Percentiles rank a stretch among this genome's conserved stretches.
These are phyloP conservation scores for Candida endomychidarum DNA, from an alignment of 805 yeast species.

Conservation along the genomic window DNA sequence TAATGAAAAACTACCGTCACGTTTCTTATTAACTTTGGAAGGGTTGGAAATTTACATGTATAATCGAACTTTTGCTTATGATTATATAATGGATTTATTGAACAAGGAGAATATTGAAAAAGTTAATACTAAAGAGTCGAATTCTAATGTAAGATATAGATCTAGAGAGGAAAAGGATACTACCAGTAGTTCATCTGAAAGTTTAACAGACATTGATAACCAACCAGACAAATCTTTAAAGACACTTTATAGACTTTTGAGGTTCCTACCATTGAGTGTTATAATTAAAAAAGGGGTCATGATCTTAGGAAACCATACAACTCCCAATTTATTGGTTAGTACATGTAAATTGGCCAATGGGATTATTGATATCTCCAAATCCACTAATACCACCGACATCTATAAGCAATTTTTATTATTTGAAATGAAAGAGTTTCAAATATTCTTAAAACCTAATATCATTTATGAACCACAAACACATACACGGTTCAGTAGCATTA, in stretches of 20 bases:
- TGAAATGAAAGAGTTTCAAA: constrained; percentile 51
- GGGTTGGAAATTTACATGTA: constrained; percentile 85
- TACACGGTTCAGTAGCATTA: constrained; percentile 2
- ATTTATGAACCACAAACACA: constrained; percentile 43
- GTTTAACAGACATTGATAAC: neutral
- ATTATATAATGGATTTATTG: constrained; percentile 50
- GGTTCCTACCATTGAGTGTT: constrained; percentile 61
- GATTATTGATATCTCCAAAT: constrained; percentile 51
- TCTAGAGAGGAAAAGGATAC: constrained; percentile 3
- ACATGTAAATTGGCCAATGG: constrained; percentile 60
- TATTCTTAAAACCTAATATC: constrained; percentile 69
- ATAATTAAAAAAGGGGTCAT: constrained; percentile 65
- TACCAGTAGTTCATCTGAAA: constrained; percentile 1
- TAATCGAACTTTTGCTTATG: constrained; percentile 78
- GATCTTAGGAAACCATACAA: constrained; percentile 75
- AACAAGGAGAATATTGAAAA: constrained; percentile 10
- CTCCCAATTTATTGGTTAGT: constrained; percentile 68
- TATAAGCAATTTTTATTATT: constrained; percentile 49
- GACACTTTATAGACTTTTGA: constrained; percentile 22
- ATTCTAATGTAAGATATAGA: constrained; percentile 3
- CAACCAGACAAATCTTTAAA: constrained; percentile 6
- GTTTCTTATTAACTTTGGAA: constrained; percentile 57
- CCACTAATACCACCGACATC: constrained; percentile 52
- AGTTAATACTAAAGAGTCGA: neutral
- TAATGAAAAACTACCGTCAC: constrained; percentile 52